phyloP scores from a whole-genome alignment of 306 rosid genomes.

The Canavalia ensiformis region DNA sequence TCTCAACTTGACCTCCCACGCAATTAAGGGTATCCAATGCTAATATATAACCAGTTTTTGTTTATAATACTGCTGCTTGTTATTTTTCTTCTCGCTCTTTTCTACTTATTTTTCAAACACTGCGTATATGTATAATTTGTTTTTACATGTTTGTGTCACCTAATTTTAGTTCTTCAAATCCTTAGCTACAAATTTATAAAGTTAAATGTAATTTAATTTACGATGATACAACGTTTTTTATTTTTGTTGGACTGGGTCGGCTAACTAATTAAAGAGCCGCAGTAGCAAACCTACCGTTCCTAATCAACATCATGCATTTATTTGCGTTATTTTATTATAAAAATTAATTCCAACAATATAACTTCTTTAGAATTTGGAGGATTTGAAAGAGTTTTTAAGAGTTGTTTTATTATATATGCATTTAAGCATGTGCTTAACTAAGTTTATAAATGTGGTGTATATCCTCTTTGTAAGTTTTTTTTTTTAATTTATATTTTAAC shows the following conservation, averaged over 20 bases:
- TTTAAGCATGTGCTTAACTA: background rate
- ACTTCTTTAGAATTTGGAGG: too few species aligned
- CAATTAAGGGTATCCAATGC: slow-evolving; percentile 57
- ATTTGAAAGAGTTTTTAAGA: background rate
- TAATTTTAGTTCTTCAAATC: background rate
- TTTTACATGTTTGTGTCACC: background rate
- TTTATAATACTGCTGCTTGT: background rate
- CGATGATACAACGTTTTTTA: background rate
- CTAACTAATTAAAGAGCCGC: background rate
- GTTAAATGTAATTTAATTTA: background rate
- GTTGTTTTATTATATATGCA: too few species aligned
- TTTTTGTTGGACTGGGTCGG: too few species aligned
- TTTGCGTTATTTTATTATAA: background rate
- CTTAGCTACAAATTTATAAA: background rate
- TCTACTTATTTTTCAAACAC: background rate
- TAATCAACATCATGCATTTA: background rate
- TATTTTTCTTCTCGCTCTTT: background rate
- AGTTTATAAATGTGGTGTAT: background rate
- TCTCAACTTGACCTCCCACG: slow-evolving; percentile 56
- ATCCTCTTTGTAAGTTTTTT: too few species aligned
- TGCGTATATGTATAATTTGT: background rate
- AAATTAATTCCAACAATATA: background rate
- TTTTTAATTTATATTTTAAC: background rate
- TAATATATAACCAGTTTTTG: background rate
- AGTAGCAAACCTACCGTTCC: background rate